Base-by-base conservation (phyloP, 2,329 filamentous ascomycete genomes). In the Juglanconis oblonga region DNA sequence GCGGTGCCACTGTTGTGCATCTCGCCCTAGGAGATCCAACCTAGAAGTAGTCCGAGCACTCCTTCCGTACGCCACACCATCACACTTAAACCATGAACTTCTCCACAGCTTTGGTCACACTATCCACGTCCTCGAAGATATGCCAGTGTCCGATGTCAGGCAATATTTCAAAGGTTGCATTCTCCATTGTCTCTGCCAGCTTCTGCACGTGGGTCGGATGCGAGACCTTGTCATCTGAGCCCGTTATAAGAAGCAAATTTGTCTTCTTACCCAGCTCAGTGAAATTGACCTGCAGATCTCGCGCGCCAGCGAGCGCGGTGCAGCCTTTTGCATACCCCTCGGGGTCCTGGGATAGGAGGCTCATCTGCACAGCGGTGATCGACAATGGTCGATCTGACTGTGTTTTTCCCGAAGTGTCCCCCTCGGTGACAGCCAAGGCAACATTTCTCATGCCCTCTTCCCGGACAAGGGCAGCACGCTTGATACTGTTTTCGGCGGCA, bases 321-420 rank as follows among this genome's bases (percentile, higher is more conserved):
- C 79, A 81, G 0, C 74, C 81, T 62, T 85, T 85, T 1, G 82
- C 82, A 66, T 84, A 85, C 1, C 78, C 79, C 62, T 85, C 81
- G 0, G 79, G 73, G 63, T 83, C 77, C 62, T 82, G 79, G 0
- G 72, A 68, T 0, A 82, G 67, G 2, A 85, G 68, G 5, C 75
- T 78, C 32, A 79, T 64, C 5, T 76, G 67, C 8, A 79, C 69
- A 0, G 80, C 78, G 2, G 75, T 67, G 9, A 76, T 60, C 1
- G 75, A 76, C 1, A 82, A 58, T 0, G 73, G 72, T n/a, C 77
- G 77, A 0, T 66, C 64, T 1, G 62, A 57, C 62, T 76, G 74
- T 4, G 74, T 76, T 29, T 70, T 67, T 1, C 64, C 58, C 1
- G 77, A 79, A 1, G 73, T 76, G 2, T 70, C 73, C 14, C 69